Evolutionary conservation across 2,329 filamentous ascomycete species (phyloP).

Genomic region (Scleromitrula shiraiana): DNA sequence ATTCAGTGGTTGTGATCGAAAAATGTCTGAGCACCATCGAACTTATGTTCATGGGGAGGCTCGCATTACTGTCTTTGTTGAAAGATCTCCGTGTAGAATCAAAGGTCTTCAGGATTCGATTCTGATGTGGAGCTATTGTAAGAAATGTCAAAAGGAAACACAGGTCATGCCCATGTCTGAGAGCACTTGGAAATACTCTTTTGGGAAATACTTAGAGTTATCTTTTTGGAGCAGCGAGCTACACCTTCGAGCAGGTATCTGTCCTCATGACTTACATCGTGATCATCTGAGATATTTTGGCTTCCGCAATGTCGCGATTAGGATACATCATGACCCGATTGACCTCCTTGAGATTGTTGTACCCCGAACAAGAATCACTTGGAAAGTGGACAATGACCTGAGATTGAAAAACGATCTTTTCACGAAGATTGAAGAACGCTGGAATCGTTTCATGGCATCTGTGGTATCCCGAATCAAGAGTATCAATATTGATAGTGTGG

Average conservation of each 20-base stretch:
- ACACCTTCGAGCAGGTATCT: constrained; percentile 64
- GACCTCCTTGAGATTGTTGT: constrained; percentile 92
- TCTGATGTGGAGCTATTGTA: constrained; percentile 97
- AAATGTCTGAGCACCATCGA: constrained; percentile 86
- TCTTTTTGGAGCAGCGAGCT: constrained; percentile 91
- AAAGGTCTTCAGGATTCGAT: constrained; percentile 65
- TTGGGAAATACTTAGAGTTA: constrained; percentile 95
- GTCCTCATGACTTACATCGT: constrained; percentile 84
- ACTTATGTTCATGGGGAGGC: constrained; percentile 97
- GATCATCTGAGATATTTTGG: constrained; percentile 93
- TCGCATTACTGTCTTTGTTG: constrained; percentile 83
- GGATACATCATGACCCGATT: constrained; percentile 88
- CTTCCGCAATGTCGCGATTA: constrained; percentile 73
- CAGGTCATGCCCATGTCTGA: constrained; percentile 86
- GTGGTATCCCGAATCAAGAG: constrained; percentile 76
- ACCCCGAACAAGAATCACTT: constrained; percentile 80
- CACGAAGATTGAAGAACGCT: constrained; percentile 68
- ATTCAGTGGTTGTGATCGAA: constrained; percentile 76
- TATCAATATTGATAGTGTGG: constrained; percentile 85
- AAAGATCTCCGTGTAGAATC: constrained; percentile 61
- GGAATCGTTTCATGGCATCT: constrained; percentile 80
- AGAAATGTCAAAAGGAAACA: constrained; percentile 83
- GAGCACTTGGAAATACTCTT: constrained; percentile 95
- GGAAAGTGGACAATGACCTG: constrained; percentile 95
- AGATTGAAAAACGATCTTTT: constrained; percentile 90